A percentile compares a stretch with the other conserved stretches of the same genome.
Conservation (phyloP, 2,329 filamentous ascomycete species). For the Diatrype stigma region DNA sequence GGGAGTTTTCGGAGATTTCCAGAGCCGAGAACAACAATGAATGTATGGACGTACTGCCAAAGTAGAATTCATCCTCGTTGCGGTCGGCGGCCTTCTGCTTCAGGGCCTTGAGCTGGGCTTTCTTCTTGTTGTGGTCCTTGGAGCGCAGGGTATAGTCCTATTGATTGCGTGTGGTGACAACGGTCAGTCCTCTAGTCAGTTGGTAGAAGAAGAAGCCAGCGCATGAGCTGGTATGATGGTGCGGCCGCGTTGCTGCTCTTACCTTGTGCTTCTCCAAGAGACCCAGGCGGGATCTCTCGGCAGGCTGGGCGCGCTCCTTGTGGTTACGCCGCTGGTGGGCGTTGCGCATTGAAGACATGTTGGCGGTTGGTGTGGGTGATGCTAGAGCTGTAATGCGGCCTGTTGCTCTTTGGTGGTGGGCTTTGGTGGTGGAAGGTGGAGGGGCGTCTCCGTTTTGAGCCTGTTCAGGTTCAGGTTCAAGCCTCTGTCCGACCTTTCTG, state of each 20-base stretch:
- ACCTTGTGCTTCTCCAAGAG: slow-evolving; percentile 95
- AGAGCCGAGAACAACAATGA: not conserved
- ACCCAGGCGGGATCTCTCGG: slow-evolving; percentile 79
- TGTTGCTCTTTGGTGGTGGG: not conserved
- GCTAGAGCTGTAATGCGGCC: not conserved
- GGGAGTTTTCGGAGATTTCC: no score
- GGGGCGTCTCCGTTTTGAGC: no score
- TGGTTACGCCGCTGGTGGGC: slow-evolving; percentile 78
- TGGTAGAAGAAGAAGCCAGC: not conserved
- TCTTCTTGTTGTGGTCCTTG: slow-evolving; percentile 63
- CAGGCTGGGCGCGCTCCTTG: slow-evolving; percentile 82
- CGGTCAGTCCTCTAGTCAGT: not conserved
- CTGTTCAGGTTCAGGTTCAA: no score
- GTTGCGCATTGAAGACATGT: slow-evolving; percentile 58
- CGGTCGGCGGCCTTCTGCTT: slow-evolving; percentile 59
- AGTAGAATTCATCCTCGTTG: slow-evolving; percentile 72
- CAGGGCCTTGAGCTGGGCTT: slow-evolving; percentile 55
- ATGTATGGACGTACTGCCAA: slow-evolving; percentile 40
- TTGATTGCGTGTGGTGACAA: not conserved
- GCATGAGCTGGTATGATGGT: not conserved
- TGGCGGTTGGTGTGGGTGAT: not conserved
- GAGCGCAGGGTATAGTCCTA: slow-evolving; percentile 63
- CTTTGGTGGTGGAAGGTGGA: no score
- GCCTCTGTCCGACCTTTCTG: no score
- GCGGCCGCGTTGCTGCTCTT: no score